A percentile compares a stretch with the other conserved stretches of the same genome.
Evolutionary conservation across 164 flowering plant species (phyloP).

Genomic region (Euptelea pleiosperma): DNA sequence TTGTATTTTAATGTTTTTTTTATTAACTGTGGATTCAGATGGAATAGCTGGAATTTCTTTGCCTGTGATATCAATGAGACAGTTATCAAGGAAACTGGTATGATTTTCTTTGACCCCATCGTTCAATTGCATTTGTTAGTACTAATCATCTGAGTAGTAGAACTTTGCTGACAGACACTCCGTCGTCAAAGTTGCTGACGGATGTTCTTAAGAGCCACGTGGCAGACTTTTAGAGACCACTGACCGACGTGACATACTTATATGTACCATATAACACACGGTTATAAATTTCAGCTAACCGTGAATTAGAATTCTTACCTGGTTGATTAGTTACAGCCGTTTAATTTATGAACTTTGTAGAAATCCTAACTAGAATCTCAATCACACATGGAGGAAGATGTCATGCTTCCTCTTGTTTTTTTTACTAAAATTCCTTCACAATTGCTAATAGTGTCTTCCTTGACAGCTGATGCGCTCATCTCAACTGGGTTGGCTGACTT

Average conservation of each 20-base stretch:
- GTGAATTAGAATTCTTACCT: background rate
- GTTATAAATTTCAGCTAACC: no score
- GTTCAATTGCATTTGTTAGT: no score
- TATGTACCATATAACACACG: no score
- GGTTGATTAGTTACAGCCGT: background rate
- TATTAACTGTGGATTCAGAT: slow-evolving; percentile 43
- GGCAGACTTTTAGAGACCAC: no score
- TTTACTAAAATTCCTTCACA: background rate
- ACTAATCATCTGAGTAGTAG: no score
- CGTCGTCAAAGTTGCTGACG: no score
- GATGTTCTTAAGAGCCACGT: no score
- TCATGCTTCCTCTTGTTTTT: background rate
- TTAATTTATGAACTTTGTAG: background rate
- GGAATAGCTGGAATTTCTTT: slow-evolving; percentile 98
- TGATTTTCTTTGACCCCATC: background rate
- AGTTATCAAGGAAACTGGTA: slow-evolving; percentile 81
- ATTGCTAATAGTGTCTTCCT: slow-evolving; percentile 13
- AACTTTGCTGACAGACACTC: no score
- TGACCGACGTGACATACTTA: no score
- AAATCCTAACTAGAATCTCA: background rate
- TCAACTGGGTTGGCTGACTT: slow-evolving; percentile 82
- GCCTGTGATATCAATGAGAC: slow-evolving; percentile 82
- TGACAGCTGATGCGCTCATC: slow-evolving; percentile 91
- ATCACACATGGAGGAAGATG: background rate
- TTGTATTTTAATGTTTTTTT: background rate